A percentile compares a stretch with the other conserved stretches of the same genome.
Conservation (phyloP, 371 early-diverging fungal species). For the Syncephalastrum racemosum region DNA sequence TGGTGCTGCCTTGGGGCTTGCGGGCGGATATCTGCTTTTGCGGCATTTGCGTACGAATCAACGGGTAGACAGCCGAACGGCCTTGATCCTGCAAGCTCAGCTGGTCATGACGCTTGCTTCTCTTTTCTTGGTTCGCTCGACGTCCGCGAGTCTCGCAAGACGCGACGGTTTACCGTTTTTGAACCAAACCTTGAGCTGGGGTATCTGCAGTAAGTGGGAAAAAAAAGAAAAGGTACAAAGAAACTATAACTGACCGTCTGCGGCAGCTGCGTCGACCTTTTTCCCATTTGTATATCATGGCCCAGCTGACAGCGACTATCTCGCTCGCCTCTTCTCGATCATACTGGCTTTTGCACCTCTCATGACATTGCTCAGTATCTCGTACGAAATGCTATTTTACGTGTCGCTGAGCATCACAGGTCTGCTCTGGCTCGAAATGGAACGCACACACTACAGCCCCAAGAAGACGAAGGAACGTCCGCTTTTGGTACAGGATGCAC, state of each 20-base stretch:
- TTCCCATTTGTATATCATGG: slow-evolving; percentile 69
- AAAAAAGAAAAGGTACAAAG: not conserved
- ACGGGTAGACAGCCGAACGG: not conserved
- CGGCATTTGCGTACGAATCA: slow-evolving; percentile 1
- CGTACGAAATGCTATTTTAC: slow-evolving; percentile 90
- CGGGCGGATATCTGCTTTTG: not conserved
- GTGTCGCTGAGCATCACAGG: slow-evolving; percentile 73
- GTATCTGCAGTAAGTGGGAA: slow-evolving; percentile 53
- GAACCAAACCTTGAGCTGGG: slow-evolving; percentile 74
- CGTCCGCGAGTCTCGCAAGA: slow-evolving; percentile 54
- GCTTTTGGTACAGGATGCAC: slow-evolving; percentile 59
- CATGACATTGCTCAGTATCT: slow-evolving; percentile 85
- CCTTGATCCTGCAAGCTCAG: slow-evolving; percentile 1
- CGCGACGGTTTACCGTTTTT: slow-evolving; percentile 64
- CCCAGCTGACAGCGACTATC: slow-evolving; percentile 66
- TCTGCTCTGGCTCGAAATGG: slow-evolving; percentile 81
- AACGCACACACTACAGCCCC: slow-evolving; percentile 52
- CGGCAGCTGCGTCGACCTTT: slow-evolving; percentile 52
- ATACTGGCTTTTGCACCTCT: slow-evolving; percentile 86
- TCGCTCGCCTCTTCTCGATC: slow-evolving; percentile 75
- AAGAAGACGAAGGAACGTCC: slow-evolving; percentile 13
- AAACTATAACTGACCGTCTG: slow-evolving; percentile 5
- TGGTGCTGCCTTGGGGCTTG: slow-evolving; percentile 8
- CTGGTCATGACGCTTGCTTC: slow-evolving; percentile 29
- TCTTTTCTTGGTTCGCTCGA: slow-evolving; percentile 50